Conservation (phyloP, 768 basidiomycete species). For the Glaciozyma antarctica region DNA sequence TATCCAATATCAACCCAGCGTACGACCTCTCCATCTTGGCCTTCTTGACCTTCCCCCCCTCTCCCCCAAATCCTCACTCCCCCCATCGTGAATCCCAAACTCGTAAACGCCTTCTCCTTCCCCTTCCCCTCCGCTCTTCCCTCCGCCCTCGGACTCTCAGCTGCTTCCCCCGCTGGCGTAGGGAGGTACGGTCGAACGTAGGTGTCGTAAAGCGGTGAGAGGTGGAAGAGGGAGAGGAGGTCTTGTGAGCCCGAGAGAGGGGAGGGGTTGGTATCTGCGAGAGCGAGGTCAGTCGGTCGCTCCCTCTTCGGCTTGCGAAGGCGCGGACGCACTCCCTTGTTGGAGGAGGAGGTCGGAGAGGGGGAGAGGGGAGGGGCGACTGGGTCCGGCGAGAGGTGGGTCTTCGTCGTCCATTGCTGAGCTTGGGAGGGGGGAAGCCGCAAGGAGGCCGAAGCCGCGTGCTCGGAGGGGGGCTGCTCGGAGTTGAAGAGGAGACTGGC, state of each 20-base stretch:
- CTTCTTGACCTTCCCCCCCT: conserved; percentile 15
- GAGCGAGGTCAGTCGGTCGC: not conserved
- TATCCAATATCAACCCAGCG: conserved; percentile 29
- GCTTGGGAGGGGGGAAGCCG: no score
- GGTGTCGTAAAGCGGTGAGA: conserved; percentile 28
- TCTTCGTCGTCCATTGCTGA: no score
- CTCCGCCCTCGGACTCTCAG: not conserved
- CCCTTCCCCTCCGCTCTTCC: conserved; percentile 2
- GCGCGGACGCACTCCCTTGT: not conserved
- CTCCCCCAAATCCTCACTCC: conserved; percentile 7
- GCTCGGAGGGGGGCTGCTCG: no score
- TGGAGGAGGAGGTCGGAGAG: not conserved
- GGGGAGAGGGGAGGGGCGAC: not conserved
- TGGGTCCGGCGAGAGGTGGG: not conserved
- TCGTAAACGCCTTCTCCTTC: conserved; percentile 8
- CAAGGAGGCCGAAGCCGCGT: no score
- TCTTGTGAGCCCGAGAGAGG: conserved; percentile 26
- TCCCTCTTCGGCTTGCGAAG: not conserved
- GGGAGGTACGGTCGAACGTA: conserved; percentile 30
- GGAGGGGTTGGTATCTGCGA: conserved; percentile 9
- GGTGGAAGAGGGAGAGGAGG: conserved; percentile 27
- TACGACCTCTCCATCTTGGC: conserved; percentile 34
- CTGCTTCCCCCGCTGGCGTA: not conserved
- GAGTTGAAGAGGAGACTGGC: no score
- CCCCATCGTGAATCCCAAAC: conserved; percentile 13